Evolutionary conservation across 148 eudicot genomes (phyloP), one percentile per base, ranked within the genome.

Genomic region (Camellia sinensis): DNA sequence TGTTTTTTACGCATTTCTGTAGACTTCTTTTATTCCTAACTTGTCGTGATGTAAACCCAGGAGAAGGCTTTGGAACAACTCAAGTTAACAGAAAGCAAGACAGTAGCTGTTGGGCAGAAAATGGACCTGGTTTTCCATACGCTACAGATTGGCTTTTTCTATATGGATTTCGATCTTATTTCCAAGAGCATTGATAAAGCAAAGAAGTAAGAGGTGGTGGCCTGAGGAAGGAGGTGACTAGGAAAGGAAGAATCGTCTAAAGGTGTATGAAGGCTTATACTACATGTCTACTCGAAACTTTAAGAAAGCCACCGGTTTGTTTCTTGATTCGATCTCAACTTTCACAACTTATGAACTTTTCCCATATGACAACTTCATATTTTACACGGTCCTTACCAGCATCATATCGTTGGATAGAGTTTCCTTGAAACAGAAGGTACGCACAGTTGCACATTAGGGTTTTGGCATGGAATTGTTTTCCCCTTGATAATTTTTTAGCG

Each of bases 171-270:
- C 72, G 97, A 93, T 85, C 92, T 96, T 22, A 92, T 93, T 71
- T 92, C 98, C 14, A 90, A 85, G 85, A 90, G 98, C 90, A 96
- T 96, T 63, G 99, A 93, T 50, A 96, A 90, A 87, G 99, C 99
- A 57, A 96, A 96, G 85, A 92, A 89, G 99, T 96, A 84, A 79
- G 87, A 77, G 41, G n/a, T 67, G 11, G 13, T 88, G 93, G 86
- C 93, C 93, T 84, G 99, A 96, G 82, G 97, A 96, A 83, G 99
- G 99, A 72, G 99, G 99, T 83, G 99, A 96, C 80, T 96, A 97
- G 98, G 99, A 96, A 74, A 93, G 99, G 78, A 96, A 96, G 88
- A 96, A 96, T 81, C 93, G 99, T 13, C 83, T 96, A 90, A 96
- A 96, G 93, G 97, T 96, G 83, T 96, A 96, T 81, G 99, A 96